Percentiles rank a stretch among this genome's conserved stretches.
Evolutionary conservation across 352 stramenopile genomes (phyloP).

Genomic region (Pythium insidiosum): DNA sequence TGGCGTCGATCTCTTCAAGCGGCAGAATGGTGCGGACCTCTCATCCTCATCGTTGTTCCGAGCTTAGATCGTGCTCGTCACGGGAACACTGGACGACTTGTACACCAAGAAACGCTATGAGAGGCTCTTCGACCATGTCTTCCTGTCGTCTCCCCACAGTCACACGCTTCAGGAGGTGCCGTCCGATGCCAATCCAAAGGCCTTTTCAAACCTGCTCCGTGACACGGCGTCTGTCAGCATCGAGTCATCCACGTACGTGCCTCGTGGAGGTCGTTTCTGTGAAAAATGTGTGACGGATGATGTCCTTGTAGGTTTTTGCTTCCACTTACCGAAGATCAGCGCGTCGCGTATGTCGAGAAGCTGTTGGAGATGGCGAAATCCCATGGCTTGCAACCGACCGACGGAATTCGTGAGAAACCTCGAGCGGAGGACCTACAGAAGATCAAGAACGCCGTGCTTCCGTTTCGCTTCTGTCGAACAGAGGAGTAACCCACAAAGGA

Average conservation of each 20-base stretch:
- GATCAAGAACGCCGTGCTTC: constrained; percentile 51
- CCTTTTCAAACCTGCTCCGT: constrained; percentile 34
- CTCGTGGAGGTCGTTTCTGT: not conserved
- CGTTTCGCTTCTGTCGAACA: constrained; percentile 28
- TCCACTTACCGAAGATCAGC: constrained; percentile 59
- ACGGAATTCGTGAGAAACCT: constrained; percentile 20
- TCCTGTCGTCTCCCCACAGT: constrained; percentile 55
- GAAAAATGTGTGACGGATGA: not conserved
- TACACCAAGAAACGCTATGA: constrained; percentile 58
- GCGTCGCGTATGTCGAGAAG: constrained; percentile 56
- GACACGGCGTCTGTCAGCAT: constrained; percentile 39
- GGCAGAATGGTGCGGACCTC: not conserved
- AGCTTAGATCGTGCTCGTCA: constrained; percentile 71
- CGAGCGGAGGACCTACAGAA: constrained; percentile 35
- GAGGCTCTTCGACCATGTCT: constrained; percentile 51
- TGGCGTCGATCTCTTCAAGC: not conserved
- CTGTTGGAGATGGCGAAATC: constrained; percentile 42
- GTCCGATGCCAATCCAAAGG: constrained; percentile 4
- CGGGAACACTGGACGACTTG: constrained; percentile 45
- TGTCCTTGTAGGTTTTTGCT: constrained; percentile 45
- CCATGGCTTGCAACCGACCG: constrained; percentile 25
- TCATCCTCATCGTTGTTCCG: not conserved
- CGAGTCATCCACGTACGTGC: constrained; percentile 64
- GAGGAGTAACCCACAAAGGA: constrained; percentile 3
- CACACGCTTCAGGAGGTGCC: constrained; percentile 31